These are phyloP conservation scores for Mycena vitilis DNA, from an alignment of 768 basidiomycete genomes.

Conservation along the genomic window DNA sequence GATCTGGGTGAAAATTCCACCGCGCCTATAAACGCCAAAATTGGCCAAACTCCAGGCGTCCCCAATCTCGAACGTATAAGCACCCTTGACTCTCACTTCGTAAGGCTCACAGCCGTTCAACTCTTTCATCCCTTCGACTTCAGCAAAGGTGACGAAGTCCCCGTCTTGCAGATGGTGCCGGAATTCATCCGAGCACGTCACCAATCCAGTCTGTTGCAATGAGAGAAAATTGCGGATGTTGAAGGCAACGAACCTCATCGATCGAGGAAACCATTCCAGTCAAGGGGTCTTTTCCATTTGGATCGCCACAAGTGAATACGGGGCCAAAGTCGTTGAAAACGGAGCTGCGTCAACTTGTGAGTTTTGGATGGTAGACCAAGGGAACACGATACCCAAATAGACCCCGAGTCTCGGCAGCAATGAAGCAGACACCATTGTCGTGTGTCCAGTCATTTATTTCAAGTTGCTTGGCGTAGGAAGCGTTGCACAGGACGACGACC, in stretches of 20 bases:
- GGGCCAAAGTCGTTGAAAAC: slow-evolving; percentile 97
- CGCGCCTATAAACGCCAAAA: slow-evolving; percentile 80
- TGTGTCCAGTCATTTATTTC: slow-evolving; percentile 98
- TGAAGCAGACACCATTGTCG: slow-evolving; percentile 87
- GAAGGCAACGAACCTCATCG: slow-evolving; percentile 65
- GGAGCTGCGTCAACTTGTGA: slow-evolving; percentile 62
- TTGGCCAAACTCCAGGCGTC: slow-evolving; percentile 70
- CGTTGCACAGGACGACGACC: slow-evolving; percentile 91
- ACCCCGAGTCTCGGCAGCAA: slow-evolving; percentile 90
- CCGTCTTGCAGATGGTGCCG: slow-evolving; percentile 98
- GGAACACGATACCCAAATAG: slow-evolving; percentile 80
- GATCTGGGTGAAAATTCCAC: slow-evolving; percentile 97
- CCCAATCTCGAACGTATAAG: slow-evolving; percentile 97
- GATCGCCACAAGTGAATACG: slow-evolving; percentile 94
- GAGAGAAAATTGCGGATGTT: too few species aligned
- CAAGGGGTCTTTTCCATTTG: slow-evolving; percentile 93
- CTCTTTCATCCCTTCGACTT: slow-evolving; percentile 95
- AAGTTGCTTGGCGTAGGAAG: slow-evolving; percentile 81
- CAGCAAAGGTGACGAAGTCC: slow-evolving; percentile 96
- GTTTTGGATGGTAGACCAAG: neutral
- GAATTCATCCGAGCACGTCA: slow-evolving; percentile 96
- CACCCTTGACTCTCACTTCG: slow-evolving; percentile 93
- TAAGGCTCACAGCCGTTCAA: slow-evolving; percentile 92
- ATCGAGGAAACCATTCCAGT: slow-evolving; percentile 97
- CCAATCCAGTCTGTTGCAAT: slow-evolving; percentile 63